Percentiles rank a stretch among this genome's conserved stretches.
These are phyloP conservation scores for Diaporthe sp. DNA, from an alignment of 2,329 filamentous ascomycete species.

Conservation along the genomic window DNA sequence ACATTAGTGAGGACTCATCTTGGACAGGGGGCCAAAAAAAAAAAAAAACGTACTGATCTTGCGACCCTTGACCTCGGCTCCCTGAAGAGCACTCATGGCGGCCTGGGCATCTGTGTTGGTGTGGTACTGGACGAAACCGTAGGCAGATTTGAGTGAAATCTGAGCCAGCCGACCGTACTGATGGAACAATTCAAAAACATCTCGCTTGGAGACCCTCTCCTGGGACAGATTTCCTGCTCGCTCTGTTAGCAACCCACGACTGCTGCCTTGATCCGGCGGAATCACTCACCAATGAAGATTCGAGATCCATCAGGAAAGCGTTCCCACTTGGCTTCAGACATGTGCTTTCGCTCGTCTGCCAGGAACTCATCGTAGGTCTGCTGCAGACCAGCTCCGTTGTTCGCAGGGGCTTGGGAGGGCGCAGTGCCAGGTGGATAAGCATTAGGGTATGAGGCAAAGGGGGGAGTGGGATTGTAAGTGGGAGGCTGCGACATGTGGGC, in stretches of 20 bases:
- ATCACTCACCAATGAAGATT: slow-evolving; percentile 80
- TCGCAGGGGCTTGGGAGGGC: slow-evolving; percentile 31
- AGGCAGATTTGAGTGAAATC: slow-evolving; percentile 95
- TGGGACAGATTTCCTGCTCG: slow-evolving; percentile 85
- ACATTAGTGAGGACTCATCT: slow-evolving; percentile 45
- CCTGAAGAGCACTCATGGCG: slow-evolving; percentile 84
- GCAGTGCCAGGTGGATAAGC: slow-evolving; percentile 37
- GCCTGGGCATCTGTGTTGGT: slow-evolving; percentile 78
- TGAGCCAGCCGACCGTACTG: slow-evolving; percentile 89
- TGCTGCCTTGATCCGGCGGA: slow-evolving; percentile 13
- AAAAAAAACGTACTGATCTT: slow-evolving; percentile 85
- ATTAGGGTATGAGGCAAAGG: slow-evolving; percentile 39
- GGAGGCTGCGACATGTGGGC: slow-evolving; percentile 35
- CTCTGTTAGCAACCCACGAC: neutral
- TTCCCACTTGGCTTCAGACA: slow-evolving; percentile 84
- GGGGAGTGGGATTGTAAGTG: slow-evolving; percentile 31
- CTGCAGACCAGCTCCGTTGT: slow-evolving; percentile 56
- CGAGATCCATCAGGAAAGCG: slow-evolving; percentile 82
- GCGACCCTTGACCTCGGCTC: slow-evolving; percentile 84
- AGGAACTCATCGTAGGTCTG: slow-evolving; percentile 80
- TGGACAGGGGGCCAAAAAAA: neutral
- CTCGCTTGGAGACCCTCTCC: slow-evolving; percentile 92
- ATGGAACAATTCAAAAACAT: slow-evolving; percentile 93
- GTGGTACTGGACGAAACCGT: slow-evolving; percentile 96
- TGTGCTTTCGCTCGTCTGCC: slow-evolving; percentile 79